Evolutionary conservation across 495 filamentous ascomycete species (phyloP).

Genomic region (Xylaria acuta): DNA sequence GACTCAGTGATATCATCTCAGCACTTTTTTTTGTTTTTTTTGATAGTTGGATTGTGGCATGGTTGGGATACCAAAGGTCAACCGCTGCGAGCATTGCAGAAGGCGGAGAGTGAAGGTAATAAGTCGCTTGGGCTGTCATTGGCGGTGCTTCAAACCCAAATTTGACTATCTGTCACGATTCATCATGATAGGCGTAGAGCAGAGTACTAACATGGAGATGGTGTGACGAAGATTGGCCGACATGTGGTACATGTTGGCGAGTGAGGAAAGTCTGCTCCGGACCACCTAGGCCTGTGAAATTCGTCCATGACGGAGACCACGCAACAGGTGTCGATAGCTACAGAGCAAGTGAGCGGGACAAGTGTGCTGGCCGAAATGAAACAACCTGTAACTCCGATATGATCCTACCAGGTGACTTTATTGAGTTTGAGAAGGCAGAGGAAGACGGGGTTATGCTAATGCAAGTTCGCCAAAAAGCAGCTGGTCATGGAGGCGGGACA

Average conservation of each 20-base stretch:
- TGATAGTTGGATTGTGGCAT: neutral
- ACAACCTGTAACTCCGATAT: neutral
- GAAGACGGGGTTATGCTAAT: neutral
- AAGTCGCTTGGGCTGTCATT: neutral
- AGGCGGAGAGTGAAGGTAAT: constrained; percentile 3
- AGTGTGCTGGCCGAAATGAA: neutral
- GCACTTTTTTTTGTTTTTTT: neutral
- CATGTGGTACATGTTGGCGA: neutral
- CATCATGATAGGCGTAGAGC: neutral
- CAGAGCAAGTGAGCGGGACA: neutral
- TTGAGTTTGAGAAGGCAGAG: neutral
- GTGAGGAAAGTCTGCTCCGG: neutral
- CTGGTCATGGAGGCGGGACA: neutral
- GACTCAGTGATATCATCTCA: neutral
- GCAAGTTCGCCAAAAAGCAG: neutral
- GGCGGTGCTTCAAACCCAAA: neutral
- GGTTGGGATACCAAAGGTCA: constrained; percentile 11
- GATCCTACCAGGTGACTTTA: neutral
- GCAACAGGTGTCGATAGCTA: neutral
- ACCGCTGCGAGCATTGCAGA: constrained; percentile 2
- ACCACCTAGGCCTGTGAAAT: neutral
- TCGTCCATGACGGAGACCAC: neutral
- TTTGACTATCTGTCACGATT: neutral
- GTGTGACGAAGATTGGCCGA: constrained; percentile 6
- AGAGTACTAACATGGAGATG: neutral